Conservation (phyloP, 768 basidiomycete genomes). For the Porpolomopsis calyptriformis region DNA sequence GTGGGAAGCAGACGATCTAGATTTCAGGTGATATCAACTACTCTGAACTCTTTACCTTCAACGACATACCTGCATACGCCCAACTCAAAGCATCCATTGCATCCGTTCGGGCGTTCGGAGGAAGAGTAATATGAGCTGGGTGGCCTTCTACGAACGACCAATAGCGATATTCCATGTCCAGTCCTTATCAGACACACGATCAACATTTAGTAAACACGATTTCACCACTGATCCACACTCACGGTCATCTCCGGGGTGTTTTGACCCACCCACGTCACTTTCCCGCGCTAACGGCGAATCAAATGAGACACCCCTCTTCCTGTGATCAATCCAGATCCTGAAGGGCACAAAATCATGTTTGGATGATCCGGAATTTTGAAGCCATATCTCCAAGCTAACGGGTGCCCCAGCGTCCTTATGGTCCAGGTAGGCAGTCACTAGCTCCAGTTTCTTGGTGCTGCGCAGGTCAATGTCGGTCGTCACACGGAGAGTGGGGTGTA, state of each 20-base stretch:
- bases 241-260: constrained; percentile 33
- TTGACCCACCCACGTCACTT: constrained; percentile 18
- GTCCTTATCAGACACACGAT: constrained; percentile 29
- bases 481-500: constrained; percentile 47
- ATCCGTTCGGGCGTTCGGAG: constrained; percentile 46
- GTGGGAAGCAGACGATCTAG: constrained; percentile 62
- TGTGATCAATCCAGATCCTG: constrained; percentile 60
- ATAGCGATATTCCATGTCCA: constrained; percentile 70
- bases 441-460: constrained; percentile 36
- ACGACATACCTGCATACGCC: constrained; percentile 56
- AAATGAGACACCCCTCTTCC: constrained; percentile 37
- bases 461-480: constrained; percentile 68
- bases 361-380: constrained; percentile 30
- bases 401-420: constrained; percentile 20
- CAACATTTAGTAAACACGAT: background rate
- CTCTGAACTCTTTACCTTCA: background rate
- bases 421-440: constrained; percentile 40
- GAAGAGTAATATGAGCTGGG: constrained; percentile 58
- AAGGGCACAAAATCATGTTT: constrained; percentile 26
- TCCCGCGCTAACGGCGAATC: constrained; percentile 29
- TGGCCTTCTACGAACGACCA: constrained; percentile 76
- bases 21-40: constrained; percentile 1
- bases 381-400: constrained; percentile 50
- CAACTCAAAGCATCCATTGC: constrained; percentile 70
- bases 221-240: constrained; percentile 16